Conservation (phyloP, 2,329 filamentous ascomycete species). For the Diplodia corticola region DNA sequence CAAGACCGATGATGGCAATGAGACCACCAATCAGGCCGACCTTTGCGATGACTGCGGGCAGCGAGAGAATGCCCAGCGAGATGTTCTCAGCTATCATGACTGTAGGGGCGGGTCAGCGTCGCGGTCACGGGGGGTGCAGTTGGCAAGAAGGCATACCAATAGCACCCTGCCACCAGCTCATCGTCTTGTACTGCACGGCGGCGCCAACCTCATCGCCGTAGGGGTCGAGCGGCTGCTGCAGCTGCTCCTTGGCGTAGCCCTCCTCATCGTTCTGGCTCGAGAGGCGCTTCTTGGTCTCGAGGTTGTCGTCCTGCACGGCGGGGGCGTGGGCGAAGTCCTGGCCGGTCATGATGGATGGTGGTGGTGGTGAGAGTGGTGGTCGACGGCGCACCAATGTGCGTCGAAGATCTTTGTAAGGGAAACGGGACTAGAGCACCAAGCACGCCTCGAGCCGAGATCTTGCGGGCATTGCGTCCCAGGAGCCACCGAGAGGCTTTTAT, state of each 20-base stretch:
- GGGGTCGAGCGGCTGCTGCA: conserved; percentile 1
- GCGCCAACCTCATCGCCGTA: conserved; percentile 36
- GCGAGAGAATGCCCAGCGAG: conserved; percentile 50
- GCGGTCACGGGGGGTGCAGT: conserved; percentile 29
- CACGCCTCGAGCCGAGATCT: not conserved
- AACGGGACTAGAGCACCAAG: not conserved
- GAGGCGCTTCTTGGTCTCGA: conserved; percentile 12
- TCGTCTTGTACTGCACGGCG: conserved; percentile 53
- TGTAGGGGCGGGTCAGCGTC: conserved; percentile 28
- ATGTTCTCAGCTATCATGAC: conserved; percentile 61
- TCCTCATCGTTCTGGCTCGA: conserved; percentile 12
- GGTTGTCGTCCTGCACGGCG: conserved; percentile 21
- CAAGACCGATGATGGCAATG: conserved; percentile 50
- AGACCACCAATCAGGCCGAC: conserved; percentile 50
- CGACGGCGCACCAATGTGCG: not conserved
- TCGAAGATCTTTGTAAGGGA: conserved; percentile 15
- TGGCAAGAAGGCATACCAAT: conserved; percentile 27
- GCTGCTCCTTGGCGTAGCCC: not conserved
- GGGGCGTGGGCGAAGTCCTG: not conserved
- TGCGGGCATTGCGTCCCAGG: not conserved
- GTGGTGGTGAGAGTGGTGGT: not conserved
- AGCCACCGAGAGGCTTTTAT: conserved; percentile 16
- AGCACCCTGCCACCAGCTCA: conserved; percentile 44
- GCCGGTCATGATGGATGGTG: not conserved
- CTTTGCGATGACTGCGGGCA: conserved; percentile 48